Percentiles rank a stretch among this genome's conserved stretches.
Conservation (phyloP, 495 filamentous ascomycete genomes). For the Niebla homalea region DNA sequence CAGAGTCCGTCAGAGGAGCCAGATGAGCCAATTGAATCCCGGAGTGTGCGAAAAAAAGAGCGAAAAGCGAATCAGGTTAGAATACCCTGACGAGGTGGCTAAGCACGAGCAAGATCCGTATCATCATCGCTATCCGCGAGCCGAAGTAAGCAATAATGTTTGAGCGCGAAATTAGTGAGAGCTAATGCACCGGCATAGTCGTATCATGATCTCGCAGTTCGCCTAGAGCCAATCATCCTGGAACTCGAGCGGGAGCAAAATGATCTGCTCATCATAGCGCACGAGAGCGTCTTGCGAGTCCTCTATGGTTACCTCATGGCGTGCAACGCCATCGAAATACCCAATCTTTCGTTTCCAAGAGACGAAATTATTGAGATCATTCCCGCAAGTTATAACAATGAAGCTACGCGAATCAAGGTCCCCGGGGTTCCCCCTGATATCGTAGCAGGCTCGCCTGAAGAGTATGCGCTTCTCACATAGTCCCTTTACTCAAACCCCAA, state of each 20-base stretch:
- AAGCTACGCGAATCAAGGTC: conserved; percentile 75
- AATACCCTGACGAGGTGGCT: conserved; percentile 77
- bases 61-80: conserved; percentile 61
- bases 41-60: conserved; percentile 88
- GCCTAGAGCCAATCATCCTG: conserved; percentile 96
- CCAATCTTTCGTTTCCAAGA: conserved; percentile 82
- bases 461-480: conserved; percentile 16
- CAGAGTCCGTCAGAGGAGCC: conserved; percentile 75
- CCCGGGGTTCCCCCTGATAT: conserved; percentile 46
- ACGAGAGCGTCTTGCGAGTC: conserved; percentile 91
- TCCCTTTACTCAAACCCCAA: too few relatives aligned
- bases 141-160: conserved; percentile 50
- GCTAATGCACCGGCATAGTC: conserved; percentile 43
- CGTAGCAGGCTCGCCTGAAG: conserved; percentile 65
- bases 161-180: neutral
- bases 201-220: conserved; percentile 94
- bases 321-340: conserved; percentile 92
- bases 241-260: conserved; percentile 96
- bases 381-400: conserved; percentile 92
- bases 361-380: conserved; percentile 99
- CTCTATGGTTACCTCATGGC: conserved; percentile 98
- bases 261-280: conserved; percentile 92
- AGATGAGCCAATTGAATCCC: conserved; percentile 94
- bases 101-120: conserved; percentile 95
- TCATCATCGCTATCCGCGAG: conserved; percentile 90